Percentiles rank a stretch among this genome's conserved stretches.
Conservation (phyloP, 306 rosid genomes). For the Ochetophila trinervis region DNA sequence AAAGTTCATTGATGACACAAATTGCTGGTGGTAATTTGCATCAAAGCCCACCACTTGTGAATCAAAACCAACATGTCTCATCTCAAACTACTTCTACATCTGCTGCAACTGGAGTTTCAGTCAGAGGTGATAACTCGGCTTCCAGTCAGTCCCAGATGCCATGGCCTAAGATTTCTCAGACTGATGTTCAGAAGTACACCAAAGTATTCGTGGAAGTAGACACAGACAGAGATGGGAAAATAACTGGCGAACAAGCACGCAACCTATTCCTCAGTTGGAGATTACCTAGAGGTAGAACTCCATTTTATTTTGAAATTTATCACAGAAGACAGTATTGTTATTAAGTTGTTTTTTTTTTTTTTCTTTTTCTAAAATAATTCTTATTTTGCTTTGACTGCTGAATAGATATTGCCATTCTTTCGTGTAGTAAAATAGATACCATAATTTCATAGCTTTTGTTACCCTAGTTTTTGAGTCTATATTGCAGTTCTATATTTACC, state of each 20-base stretch:
- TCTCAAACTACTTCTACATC: slow-evolving; percentile 35
- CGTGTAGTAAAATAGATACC: neutral
- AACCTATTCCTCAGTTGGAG: slow-evolving; percentile 93
- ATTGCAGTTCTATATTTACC: neutral
- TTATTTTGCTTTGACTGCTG: neutral
- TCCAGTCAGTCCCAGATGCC: slow-evolving; percentile 58
- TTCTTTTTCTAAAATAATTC: neutral
- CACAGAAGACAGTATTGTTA: too few species aligned
- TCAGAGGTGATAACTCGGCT: slow-evolving; percentile 48
- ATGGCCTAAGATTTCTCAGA: slow-evolving; percentile 88
- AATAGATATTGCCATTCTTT: neutral
- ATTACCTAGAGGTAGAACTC: slow-evolving; percentile 79
- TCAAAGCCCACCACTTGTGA: slow-evolving; percentile 41
- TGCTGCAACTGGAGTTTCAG: slow-evolving; percentile 43
- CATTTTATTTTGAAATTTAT: slow-evolving; percentile 1
- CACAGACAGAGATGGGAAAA: slow-evolving; percentile 92
- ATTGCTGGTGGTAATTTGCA: slow-evolving; percentile 52
- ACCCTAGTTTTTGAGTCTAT: neutral
- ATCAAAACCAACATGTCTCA: slow-evolving; percentile 47
- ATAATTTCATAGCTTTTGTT: neutral
- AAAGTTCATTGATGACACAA: slow-evolving; percentile 45
- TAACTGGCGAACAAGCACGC: slow-evolving; percentile 91
- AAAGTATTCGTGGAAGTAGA: slow-evolving; percentile 92
- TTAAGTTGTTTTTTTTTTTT: neutral
- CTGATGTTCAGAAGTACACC: slow-evolving; percentile 80